Evolutionary conservation across 306 rosid genomes (phyloP), one percentile per base, ranked within the genome.

Genomic region (Ormosia semicastrata): DNA sequence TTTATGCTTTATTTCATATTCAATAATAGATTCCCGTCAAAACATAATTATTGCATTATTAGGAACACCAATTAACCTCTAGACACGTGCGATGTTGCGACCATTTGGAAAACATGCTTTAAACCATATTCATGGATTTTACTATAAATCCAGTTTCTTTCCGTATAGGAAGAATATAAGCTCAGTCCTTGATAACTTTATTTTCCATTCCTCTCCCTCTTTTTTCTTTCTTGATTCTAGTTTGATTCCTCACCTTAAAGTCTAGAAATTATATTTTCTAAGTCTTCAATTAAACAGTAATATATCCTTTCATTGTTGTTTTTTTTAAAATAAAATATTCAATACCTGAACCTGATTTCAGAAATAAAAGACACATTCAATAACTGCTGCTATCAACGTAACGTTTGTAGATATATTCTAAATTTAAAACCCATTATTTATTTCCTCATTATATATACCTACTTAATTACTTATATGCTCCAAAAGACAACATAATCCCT

Each of bases 81-180:
- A 14, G 37, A 79, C 49, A 79, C 83, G 70, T 79, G 83, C 47
- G 12, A 56, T 56, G 69, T 56, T 32, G 39, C 37, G 8, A 71
- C 63, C 52, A 14, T 40, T 66, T 17, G 39, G 6, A 53, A 52
- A 37, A 52, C 30, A 44, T 58, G 54, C 43, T 36, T 80, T 59
- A 49, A 70, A 53, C 63, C 43, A 47, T 57, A 32, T 40, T 53
- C 34, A 34, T 59, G 65, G 54, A 59, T 46, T 59, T 59, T 34
- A 69, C 76, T 78, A 24, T n/a, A n/a, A n/a, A n/a, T 30, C 30
- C 8, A 11, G 59, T n/a, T n/a, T 34, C 18, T 53, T 53, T 53
- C 2, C 37, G 17, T 53, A 17, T 4, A 8, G 30, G 56, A 66
- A 53, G 30, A 37, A 40, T 11, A 43, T 43, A 43, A 15, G 63